Base-by-base conservation (phyloP, 106 monocot species). In the Platanthera zijinensis region DNA sequence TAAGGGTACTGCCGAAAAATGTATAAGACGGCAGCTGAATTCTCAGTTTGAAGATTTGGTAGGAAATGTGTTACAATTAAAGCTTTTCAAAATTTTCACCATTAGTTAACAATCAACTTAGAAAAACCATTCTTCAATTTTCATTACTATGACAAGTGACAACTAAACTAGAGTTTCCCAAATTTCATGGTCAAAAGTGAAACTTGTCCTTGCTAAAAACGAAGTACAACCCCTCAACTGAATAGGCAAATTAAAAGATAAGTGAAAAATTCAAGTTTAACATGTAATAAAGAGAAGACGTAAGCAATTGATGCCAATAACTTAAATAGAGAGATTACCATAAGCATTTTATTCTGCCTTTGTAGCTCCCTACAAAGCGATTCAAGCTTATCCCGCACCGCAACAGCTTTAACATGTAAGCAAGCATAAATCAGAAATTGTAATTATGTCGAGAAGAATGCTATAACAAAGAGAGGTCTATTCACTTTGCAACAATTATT, bases 281-380 rank as follows among this genome's bases (percentile, higher is more conserved):
- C 48, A 1, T 70, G 3, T 48, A 15, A 70, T 48, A 70, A 70
- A 48, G 5, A 70, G n/a, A 70, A 70, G 6, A 32, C 66, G 32
- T 66, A 70, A 70, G 53, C 13, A 69, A 8, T 3, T 48, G 17
- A 48, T 17, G n/a, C 46, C 10, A 71, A 49, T 17, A 63, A 13
- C 54, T 57, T 22, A 6, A 72, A 73, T 57, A 48, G 64, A 50
- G 50, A 76, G 57, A 82, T 62, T 89, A 99, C 97, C 97, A 90
- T 94, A 10, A 99, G 92, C 83, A 94, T 80, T 80, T 99, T 99
- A 78, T 99, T 99, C 80, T 94, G 97, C 57, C 92, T 89, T 73
- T 99, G 97, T 73, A 99, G 78, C 75, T 99, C 97, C 75, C 97
- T 86, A 79, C 97, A 99, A 80, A 99, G 87, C 51, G 97, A 94